Evolutionary conservation across 768 basidiomycete species (phyloP), one percentile per base, ranked within the genome.

Genomic region (Boletus pseudo-olivaceus): DNA sequence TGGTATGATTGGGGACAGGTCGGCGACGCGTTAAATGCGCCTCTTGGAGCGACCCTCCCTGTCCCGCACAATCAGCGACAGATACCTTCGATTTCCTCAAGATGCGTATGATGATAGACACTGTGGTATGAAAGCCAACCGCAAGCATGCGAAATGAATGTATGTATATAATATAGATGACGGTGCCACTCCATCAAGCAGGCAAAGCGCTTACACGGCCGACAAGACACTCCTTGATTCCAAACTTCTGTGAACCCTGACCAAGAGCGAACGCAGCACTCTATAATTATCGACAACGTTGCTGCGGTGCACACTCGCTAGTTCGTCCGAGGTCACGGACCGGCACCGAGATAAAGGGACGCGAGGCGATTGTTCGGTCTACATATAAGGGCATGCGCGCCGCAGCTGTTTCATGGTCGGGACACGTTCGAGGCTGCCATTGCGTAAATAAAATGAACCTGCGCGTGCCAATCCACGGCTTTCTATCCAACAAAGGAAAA

Each of bases 291-390:
- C 11, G 37, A 55, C 40, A 37, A 46, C 44, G 54, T 33, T 65
- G 49, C 66, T 60, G 66, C 58, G 55, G 58, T 38, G 38, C 59
- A 47, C 51, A 49, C 51, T 44, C 45, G 47, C 44, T 33, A 47
- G 46, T 47, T 44, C 34, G 30, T 40, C 64, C 53, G 49, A 47
- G 54, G 37, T 52, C 47, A 60, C 43, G 53, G 34, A 49, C 43
- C 66, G 66, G 66, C 43, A 68, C 66, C 66, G 67, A 67, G 58
- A 63, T 57, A 49, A 54, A 48, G 42, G 40, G 33, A 38, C 34
- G 47, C 39, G 40, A 51, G 43, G 39, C 23, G 46, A 42, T 46
- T 30, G 32, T 9, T 33, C 42, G 41, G 54, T 49, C 43, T 45
- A 45, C 30, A 30, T 14, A 32, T 7, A 46, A 14, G 30, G 48